These are phyloP conservation scores for Jacaranda copaia DNA, from an alignment of 257 asterid species.

Conservation along the genomic window DNA sequence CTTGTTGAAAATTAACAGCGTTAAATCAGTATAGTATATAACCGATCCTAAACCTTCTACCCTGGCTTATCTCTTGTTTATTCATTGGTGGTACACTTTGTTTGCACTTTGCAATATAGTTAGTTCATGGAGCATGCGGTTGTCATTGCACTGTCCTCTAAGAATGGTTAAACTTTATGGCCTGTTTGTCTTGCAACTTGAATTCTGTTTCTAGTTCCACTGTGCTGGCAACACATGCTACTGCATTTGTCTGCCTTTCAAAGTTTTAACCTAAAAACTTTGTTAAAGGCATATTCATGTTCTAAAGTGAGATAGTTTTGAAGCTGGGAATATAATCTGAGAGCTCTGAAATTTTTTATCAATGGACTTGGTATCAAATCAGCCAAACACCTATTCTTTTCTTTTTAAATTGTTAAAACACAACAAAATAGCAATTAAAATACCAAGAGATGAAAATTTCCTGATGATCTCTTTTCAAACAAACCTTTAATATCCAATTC, in stretches of 20 bases:
- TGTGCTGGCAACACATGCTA: not conserved
- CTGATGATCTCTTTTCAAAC: not conserved
- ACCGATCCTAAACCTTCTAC: not conserved
- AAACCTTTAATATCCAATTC: not conserved
- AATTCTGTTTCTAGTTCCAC: not conserved
- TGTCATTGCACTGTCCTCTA: not conserved
- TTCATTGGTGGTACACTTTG: not conserved
- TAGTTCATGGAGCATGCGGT: not conserved
- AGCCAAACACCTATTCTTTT: not conserved
- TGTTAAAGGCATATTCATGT: not conserved
- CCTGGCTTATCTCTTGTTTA: not conserved
- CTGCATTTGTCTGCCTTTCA: not conserved
- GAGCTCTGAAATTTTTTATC: not conserved
- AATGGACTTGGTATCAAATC: slow-evolving; percentile 8
- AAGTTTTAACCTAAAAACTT: not conserved
- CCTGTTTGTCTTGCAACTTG: not conserved
- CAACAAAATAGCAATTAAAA: not conserved
- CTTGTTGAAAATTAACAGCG: not conserved
- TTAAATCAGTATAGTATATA: not conserved
- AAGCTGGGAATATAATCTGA: not conserved
- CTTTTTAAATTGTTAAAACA: not conserved
- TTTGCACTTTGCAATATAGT: not conserved
- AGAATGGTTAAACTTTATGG: not conserved
- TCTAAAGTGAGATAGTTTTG: not conserved
- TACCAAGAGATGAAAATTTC: slow-evolving; percentile 21